A percentile compares a stretch with the other conserved stretches of the same genome.
These are phyloP conservation scores for Dendrostoma leiphaemia DNA, from an alignment of 2,329 filamentous ascomycete genomes.

Conservation along the genomic window DNA sequence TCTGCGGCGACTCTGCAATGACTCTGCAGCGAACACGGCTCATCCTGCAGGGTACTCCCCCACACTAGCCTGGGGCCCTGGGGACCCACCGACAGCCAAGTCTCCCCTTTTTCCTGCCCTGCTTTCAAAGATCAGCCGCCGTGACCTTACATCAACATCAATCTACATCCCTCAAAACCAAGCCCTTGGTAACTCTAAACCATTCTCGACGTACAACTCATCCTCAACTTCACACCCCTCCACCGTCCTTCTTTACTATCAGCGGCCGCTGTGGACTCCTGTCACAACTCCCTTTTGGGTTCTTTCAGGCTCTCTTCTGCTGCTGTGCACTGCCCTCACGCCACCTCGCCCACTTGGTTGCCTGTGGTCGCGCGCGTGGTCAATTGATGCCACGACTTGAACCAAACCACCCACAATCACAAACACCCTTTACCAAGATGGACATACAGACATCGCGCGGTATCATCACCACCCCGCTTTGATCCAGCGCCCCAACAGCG, in stretches of 20 bases:
- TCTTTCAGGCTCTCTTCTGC: not conserved
- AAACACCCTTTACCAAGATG: constrained; percentile 10
- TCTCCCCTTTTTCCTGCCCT: constrained; percentile 3
- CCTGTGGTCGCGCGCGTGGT: constrained; percentile 6
- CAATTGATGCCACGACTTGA: not conserved
- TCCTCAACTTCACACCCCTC: not conserved
- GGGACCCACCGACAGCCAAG: not conserved
- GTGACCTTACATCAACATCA: constrained; percentile 3
- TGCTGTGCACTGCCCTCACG: not conserved
- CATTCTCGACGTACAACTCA: not conserved
- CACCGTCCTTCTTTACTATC: not conserved
- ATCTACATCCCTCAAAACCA: not conserved
- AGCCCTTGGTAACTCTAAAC: not conserved
- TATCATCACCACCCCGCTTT: constrained; percentile 12
- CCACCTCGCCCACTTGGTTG: not conserved
- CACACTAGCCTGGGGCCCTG: not conserved
- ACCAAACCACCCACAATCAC: not conserved
- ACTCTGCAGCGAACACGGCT: not conserved
- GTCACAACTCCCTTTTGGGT: not conserved
- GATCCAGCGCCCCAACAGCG: constrained; percentile 15
- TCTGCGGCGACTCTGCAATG: not conserved
- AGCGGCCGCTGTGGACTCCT: not conserved
- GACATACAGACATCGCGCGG: constrained; percentile 12
- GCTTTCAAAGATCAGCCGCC: not conserved
- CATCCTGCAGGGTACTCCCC: not conserved